phyloP scores from a whole-genome alignment of 352 stramenopile species.

The Stramenopiles sp. region DNA sequence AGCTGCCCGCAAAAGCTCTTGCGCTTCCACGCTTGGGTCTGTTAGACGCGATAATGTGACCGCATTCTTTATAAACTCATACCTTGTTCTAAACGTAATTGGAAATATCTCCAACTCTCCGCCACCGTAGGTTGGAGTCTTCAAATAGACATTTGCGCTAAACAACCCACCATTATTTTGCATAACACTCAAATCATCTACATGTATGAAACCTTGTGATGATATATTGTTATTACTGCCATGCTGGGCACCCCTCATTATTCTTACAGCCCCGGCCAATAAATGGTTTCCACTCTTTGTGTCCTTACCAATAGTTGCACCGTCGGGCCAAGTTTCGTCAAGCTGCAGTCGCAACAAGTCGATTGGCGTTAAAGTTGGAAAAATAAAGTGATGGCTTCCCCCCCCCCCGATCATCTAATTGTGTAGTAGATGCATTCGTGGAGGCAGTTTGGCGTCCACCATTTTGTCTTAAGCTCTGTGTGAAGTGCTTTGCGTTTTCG shows the following conservation, averaged over 20 bases:
- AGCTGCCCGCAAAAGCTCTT: conserved; percentile 33
- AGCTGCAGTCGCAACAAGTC: conserved; percentile 49
- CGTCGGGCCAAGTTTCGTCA: conserved; percentile 42
- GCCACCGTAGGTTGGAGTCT: conserved; percentile 33
- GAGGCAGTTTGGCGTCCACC: too few relatives aligned
- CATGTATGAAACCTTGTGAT: conserved; percentile 48
- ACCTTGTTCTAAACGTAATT: conserved; percentile 36
- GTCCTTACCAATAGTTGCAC: conserved; percentile 30
- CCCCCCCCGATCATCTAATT: too few relatives aligned
- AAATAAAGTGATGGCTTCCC: too few relatives aligned
- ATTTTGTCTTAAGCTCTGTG: too few relatives aligned
- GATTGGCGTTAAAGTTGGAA: conserved; percentile 39
- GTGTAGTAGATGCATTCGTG: too few relatives aligned
- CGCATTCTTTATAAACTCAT: conserved; percentile 50
- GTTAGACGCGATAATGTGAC: conserved; percentile 35
- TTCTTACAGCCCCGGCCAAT: conserved; percentile 36
- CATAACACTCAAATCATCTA: conserved; percentile 45
- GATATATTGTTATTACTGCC: too few relatives aligned
- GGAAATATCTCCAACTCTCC: conserved; percentile 47
- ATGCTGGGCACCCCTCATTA: conserved; percentile 50
- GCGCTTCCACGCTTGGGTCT: conserved; percentile 38
- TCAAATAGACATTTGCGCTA: conserved; percentile 55
- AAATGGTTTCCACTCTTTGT: conserved; percentile 26
- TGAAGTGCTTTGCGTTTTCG: too few relatives aligned
- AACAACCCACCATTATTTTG: conserved; percentile 35